Percentiles rank a stretch among this genome's conserved stretches.
Evolutionary conservation across 148 eudicot species (phyloP).

Genomic region (Rhododendron ovatum): DNA sequence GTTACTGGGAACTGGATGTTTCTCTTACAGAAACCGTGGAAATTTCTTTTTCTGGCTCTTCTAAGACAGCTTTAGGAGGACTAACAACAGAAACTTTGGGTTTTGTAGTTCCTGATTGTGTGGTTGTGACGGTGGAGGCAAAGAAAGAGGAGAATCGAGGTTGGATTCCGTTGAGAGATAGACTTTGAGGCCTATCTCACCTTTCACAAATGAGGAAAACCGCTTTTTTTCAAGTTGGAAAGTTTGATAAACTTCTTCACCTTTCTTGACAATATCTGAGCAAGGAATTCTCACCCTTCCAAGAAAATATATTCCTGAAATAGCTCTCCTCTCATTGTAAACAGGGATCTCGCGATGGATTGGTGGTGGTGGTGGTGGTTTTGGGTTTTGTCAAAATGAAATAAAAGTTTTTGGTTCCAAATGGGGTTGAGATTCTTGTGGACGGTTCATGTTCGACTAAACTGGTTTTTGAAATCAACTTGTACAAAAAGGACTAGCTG

Average conservation of each 20-base stretch:
- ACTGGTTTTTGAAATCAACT: constrained; percentile 32
- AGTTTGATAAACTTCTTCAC: constrained; percentile 32
- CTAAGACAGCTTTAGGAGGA: constrained; percentile 4
- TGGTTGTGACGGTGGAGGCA: background rate
- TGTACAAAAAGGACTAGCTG: constrained; percentile 31
- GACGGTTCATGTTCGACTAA: constrained; percentile 24
- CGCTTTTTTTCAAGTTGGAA: constrained; percentile 32
- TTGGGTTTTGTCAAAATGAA: too few relatives aligned
- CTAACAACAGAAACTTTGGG: background rate
- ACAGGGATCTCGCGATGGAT: too few relatives aligned
- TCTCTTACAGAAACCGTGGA: background rate
- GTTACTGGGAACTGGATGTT: background rate
- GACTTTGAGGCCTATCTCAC: constrained; percentile 35
- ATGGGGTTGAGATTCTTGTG: constrained; percentile 29
- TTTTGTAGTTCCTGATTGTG: background rate
- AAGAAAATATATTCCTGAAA: constrained; percentile 27
- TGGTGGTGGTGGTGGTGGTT: too few relatives aligned
- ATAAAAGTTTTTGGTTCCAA: constrained; percentile 35
- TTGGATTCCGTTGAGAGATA: constrained; percentile 10
- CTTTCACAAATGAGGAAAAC: constrained; percentile 24
- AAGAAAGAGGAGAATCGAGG: background rate
- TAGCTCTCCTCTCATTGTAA: too few relatives aligned
- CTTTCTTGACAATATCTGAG: constrained; percentile 34
- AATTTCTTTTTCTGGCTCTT: constrained; percentile 6
- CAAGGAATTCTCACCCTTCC: constrained; percentile 36